Evolutionary conservation across 2,329 filamentous ascomycete species (phyloP).

Genomic region (Ophiosphaerella korrae): DNA sequence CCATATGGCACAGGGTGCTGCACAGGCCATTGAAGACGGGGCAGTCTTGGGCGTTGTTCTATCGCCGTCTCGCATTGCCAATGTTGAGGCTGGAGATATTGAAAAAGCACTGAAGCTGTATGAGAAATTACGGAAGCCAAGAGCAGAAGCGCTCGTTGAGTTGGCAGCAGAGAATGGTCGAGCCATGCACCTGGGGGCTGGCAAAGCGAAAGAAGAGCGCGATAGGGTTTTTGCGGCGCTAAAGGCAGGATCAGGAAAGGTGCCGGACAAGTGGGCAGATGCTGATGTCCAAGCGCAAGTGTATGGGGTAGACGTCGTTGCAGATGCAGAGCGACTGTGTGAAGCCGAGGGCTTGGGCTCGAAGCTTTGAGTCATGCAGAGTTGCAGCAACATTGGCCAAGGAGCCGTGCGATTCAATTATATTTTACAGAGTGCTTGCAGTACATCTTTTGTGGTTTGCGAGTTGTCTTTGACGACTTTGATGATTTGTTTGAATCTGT

Average conservation of each 20-base stretch:
- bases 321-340: constrained; percentile 53
- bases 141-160: constrained; percentile 63
- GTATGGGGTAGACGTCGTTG: constrained; percentile 54
- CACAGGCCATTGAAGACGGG: constrained; percentile 68
- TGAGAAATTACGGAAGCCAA: constrained; percentile 60
- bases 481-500: constrained; percentile 72
- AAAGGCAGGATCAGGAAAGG: constrained; percentile 50
- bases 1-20: constrained; percentile 68
- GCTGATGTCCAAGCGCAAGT: constrained; percentile 57
- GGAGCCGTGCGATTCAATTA: constrained; percentile 49
- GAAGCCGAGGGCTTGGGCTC: constrained; percentile 35
- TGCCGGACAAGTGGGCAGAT: constrained; percentile 60
- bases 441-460: constrained; percentile 69
- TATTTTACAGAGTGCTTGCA: constrained; percentile 70
- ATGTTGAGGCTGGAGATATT: constrained; percentile 51
- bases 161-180: constrained; percentile 61
- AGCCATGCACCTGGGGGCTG: constrained; percentile 62
- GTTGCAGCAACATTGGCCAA: neutral
- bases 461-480: constrained; percentile 78
- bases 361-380: constrained; percentile 23
- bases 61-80: constrained; percentile 53
- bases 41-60: constrained; percentile 62
- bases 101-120: constrained; percentile 61
- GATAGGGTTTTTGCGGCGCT: constrained; percentile 60
- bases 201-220: constrained; percentile 63